Percentiles rank a stretch among this genome's conserved stretches.
Evolutionary conservation across 257 asterid genomes (phyloP).

Genomic region (Plantago major): DNA sequence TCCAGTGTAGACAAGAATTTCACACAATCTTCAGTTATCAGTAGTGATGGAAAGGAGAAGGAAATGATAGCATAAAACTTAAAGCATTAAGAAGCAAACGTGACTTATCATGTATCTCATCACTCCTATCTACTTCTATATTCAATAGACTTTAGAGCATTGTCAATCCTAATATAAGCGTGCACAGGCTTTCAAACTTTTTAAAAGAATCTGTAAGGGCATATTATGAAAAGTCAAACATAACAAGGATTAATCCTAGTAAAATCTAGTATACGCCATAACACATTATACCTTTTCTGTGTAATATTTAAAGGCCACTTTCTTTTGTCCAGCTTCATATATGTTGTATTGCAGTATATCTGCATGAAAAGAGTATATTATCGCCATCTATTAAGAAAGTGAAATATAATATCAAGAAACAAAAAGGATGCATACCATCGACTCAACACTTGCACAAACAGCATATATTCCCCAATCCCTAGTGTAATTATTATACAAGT

Average conservation of each 20-base stretch:
- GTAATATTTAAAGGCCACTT: constrained; percentile 68
- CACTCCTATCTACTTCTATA: too few species aligned
- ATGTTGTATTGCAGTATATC: constrained; percentile 79
- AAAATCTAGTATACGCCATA: background rate
- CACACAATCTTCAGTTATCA: too few species aligned
- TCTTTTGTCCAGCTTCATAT: constrained; percentile 89
- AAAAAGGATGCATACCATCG: constrained; percentile 44
- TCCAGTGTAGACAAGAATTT: too few species aligned
- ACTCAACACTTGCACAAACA: constrained; percentile 92
- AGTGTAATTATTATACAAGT: constrained; percentile 77
- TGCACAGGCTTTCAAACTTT: background rate
- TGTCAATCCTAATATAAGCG: background rate
- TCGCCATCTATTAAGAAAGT: background rate
- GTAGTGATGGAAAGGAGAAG: too few species aligned
- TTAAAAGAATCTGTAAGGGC: background rate
- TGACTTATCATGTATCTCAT: too few species aligned
- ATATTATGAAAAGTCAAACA: background rate
- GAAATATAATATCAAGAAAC: too few species aligned
- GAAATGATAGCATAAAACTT: too few species aligned
- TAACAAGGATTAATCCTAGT: background rate
- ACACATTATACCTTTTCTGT: constrained; percentile 57
- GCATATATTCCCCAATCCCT: constrained; percentile 80
- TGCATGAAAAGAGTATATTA: constrained; percentile 13
- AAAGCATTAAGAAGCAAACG: too few species aligned
- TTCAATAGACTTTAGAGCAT: too few species aligned